Evolutionary conservation across 192 early-diverging fungal genomes (phyloP).

Genomic region (Thoreauomyces humboldtii): DNA sequence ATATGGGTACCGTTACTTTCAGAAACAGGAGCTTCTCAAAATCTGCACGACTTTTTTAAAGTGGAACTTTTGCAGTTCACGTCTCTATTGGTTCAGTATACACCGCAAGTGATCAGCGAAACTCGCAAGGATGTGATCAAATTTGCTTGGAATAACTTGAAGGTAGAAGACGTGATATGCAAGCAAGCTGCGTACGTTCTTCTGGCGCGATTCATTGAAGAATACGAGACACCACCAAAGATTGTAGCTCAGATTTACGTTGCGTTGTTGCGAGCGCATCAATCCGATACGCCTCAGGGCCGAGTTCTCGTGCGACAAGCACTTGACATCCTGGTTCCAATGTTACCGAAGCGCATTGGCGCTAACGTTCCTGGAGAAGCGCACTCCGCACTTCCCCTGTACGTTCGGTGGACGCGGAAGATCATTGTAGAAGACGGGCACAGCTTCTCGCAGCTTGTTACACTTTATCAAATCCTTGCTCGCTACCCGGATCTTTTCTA

Average conservation of each 20-base stretch:
- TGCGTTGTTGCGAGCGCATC: conserved; percentile 83
- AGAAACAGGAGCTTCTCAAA: conserved; percentile 37
- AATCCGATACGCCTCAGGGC: conserved; percentile 66
- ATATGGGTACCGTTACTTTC: conserved; percentile 55
- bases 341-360: conserved; percentile 78
- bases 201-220: conserved; percentile 87
- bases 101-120: conserved; percentile 72
- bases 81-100: conserved; percentile 80
- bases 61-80: conserved; percentile 92
- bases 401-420: conserved; percentile 83
- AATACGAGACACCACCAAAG: conserved; percentile 86
- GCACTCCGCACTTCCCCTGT: conserved; percentile 59
- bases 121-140: conserved; percentile 87
- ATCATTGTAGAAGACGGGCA: conserved; percentile 94
- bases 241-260: conserved; percentile 87
- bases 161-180: conserved; percentile 86
- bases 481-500: conserved; percentile 89
- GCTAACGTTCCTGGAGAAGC: conserved; percentile 6
- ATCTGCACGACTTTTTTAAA: conserved; percentile 39
- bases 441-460: conserved; percentile 76
- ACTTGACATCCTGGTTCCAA: conserved; percentile 88
- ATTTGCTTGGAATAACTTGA: conserved; percentile 84
- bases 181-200: conserved; percentile 96
- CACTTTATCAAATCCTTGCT: conserved; percentile 88
- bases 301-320: conserved; percentile 88